These are phyloP conservation scores for Escovopsis sp. DNA, from an alignment of 2,329 filamentous ascomycete genomes.

Conservation along the genomic window DNA sequence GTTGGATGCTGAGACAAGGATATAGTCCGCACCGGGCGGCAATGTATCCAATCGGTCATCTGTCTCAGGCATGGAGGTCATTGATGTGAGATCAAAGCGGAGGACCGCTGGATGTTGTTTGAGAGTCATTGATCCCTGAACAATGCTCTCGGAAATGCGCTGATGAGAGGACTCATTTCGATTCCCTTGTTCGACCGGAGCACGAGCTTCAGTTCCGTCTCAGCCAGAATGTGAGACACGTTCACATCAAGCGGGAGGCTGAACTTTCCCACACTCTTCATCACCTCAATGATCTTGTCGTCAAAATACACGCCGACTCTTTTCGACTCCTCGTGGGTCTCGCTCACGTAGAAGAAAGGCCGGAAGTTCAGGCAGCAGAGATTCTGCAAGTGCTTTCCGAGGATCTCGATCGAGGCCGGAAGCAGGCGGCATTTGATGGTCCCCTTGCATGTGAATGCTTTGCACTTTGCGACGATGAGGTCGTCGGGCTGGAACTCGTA, in stretches of 20 bases:
- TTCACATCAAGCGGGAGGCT: neutral
- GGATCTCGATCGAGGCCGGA: neutral
- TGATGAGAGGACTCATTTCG: constrained; percentile 1
- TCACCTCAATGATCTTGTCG: neutral
- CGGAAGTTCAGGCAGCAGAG: neutral
- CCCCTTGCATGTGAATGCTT: neutral
- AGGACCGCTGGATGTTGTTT: too few species aligned
- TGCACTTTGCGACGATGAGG: neutral
- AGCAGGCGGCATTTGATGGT: neutral
- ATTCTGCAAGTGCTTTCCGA: neutral
- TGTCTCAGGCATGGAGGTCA: constrained; percentile 14
- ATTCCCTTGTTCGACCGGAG: neutral
- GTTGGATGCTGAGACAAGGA: neutral
- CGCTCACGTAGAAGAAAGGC: neutral
- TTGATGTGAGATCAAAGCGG: too few species aligned
- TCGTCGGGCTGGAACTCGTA: neutral
- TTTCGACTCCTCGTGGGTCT: neutral
- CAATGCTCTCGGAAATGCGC: neutral
- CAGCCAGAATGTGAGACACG: neutral
- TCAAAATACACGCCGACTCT: neutral
- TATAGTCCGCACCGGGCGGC: neutral
- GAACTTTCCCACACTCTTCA: neutral
- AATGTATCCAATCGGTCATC: too few species aligned
- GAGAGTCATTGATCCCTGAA: neutral
- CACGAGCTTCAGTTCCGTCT: neutral